Evolutionary conservation across 192 early-diverging fungal species (phyloP).

Genomic region (Backusella psychrophila): DNA sequence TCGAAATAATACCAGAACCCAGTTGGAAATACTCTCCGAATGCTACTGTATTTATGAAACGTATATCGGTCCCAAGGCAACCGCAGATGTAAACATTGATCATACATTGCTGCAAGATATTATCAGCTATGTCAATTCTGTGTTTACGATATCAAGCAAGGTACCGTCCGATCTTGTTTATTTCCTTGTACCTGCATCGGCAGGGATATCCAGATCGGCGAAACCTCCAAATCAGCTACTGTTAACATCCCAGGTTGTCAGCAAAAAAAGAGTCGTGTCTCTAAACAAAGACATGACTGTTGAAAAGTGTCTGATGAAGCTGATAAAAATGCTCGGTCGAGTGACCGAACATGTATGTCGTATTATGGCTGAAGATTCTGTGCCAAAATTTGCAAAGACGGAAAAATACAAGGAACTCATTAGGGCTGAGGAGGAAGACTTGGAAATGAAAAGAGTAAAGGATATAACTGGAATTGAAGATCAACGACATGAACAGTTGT

Average conservation of each 20-base stretch:
- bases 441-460: not conserved
- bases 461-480: not conserved
- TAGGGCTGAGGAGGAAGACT: not conserved
- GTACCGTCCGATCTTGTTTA: not conserved
- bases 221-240: slow-evolving; percentile 5
- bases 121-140: slow-evolving; percentile 22
- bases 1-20: slow-evolving; percentile 25
- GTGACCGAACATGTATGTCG: slow-evolving; percentile 32
- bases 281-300: not conserved
- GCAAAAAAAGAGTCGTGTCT: not conserved
- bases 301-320: slow-evolving; percentile 8
- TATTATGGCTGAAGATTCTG: slow-evolving; percentile 35
- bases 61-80: slow-evolving; percentile 35
- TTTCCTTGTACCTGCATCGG: not conserved
- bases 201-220: not conserved
- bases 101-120: slow-evolving; percentile 46
- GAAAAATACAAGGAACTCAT: slow-evolving; percentile 18
- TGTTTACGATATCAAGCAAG: not conserved
- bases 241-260: not conserved
- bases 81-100: slow-evolving; percentile 50
- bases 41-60: slow-evolving; percentile 54
- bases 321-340: slow-evolving; percentile 24
- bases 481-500: not conserved
- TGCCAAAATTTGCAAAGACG: slow-evolving; percentile 23
- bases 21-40: slow-evolving; percentile 40